Evolutionary conservation across 2,329 filamentous ascomycete genomes (phyloP).

Genomic region (Chalara sp.): DNA sequence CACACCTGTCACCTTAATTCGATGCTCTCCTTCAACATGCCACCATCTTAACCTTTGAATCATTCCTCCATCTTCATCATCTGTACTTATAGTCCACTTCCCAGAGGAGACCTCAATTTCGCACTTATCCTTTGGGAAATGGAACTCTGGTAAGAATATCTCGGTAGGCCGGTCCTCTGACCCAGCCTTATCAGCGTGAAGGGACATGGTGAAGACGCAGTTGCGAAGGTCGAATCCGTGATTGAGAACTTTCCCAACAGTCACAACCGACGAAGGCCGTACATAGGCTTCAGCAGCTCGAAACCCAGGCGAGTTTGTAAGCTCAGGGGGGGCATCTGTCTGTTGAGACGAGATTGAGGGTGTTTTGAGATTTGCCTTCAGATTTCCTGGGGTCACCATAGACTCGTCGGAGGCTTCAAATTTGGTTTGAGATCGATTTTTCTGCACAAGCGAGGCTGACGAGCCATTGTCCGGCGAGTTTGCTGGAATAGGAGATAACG

Average conservation of each 20-base stretch:
- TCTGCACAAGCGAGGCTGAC: slow-evolving; percentile 37
- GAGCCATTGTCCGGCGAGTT: slow-evolving; percentile 36
- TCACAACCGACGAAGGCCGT: slow-evolving; percentile 71
- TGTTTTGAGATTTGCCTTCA: slow-evolving; percentile 65
- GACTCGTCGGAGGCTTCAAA: slow-evolving; percentile 43
- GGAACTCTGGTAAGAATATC: slow-evolving; percentile 83
- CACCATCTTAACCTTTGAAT: slow-evolving; percentile 85
- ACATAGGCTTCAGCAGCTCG: slow-evolving; percentile 92
- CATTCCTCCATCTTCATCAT: slow-evolving; percentile 61
- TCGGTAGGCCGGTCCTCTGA: slow-evolving; percentile 65
- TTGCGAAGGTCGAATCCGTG: slow-evolving; percentile 79
- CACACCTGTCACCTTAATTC: slow-evolving; percentile 67
- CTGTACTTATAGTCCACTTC: slow-evolving; percentile 78
- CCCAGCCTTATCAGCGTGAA: slow-evolving; percentile 55
- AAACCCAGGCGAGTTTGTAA: slow-evolving; percentile 63
- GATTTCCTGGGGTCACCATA: slow-evolving; percentile 65
- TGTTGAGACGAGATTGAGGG: slow-evolving; percentile 56
- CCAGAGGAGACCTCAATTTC: slow-evolving; percentile 73
- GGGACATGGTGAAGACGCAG: slow-evolving; percentile 67
- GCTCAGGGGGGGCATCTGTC: slow-evolving; percentile 45
- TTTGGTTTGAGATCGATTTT: slow-evolving; percentile 29
- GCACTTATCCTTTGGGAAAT: slow-evolving; percentile 73
- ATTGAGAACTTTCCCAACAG: slow-evolving; percentile 61
- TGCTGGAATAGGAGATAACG: slow-evolving; percentile 43
- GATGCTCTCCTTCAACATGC: slow-evolving; percentile 82